phyloP scores from a whole-genome alignment of 208 protist species.

The Leishmania gerbilli region DNA sequence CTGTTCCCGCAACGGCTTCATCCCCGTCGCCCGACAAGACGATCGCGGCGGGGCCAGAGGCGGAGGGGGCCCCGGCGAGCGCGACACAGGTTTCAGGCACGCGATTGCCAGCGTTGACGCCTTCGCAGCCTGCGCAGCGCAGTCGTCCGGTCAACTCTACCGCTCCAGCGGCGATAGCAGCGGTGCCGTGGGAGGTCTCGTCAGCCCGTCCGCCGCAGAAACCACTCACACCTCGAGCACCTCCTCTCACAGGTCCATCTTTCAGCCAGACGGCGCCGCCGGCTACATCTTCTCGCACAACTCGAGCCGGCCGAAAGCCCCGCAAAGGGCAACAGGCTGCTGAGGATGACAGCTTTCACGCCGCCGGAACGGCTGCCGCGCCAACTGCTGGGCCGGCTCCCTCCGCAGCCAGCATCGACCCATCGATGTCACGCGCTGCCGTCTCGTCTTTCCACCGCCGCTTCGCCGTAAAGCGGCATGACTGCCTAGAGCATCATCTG shows the following conservation, averaged over 20 bases:
- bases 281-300: background rate
- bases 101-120: background rate
- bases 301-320: background rate
- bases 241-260: background rate
- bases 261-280: background rate
- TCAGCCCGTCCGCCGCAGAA: constrained; percentile 13
- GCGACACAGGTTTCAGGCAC: background rate
- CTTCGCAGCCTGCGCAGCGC: background rate
- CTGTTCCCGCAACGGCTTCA: background rate
- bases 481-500: constrained; percentile 26
- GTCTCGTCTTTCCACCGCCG: constrained; percentile 33
- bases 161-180: background rate
- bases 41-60: background rate
- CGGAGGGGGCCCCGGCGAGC: background rate
- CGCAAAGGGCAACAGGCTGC: background rate
- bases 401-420: background rate
- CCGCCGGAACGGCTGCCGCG: background rate
- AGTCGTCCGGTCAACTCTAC: background rate
- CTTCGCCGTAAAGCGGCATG: constrained; percentile 34
- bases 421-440: background rate
- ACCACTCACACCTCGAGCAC: background rate
- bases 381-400: background rate
- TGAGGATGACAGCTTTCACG: background rate
- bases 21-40: background rate
- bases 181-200: constrained; percentile 17